Base-by-base conservation (phyloP, 495 filamentous ascomycete species). In the Aspergillus saccharolyticus region DNA sequence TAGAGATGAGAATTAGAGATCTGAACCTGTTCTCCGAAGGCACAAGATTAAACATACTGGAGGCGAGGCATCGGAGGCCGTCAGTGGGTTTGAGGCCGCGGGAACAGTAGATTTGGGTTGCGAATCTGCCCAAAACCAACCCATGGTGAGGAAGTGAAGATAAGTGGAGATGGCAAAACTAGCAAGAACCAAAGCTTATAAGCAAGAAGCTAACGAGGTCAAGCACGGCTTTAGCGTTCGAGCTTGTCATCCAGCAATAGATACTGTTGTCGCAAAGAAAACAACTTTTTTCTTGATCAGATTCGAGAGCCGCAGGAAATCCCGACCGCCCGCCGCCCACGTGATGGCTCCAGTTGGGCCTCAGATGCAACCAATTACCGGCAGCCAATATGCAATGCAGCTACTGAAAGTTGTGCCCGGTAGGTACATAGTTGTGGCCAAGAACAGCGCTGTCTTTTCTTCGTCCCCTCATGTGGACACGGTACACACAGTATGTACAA, bases 101-200 rank as follows among this genome's bases (percentile, higher is more conserved):
- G 81, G 67, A 46, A n/a, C n/a, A n/a, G 65, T 62, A 47, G 67
- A 53, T 25, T 70, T 76, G 54, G 69, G 71, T 58, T 68, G 69
- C 47, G 82, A 68, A 61, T 98, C 91, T 73, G 91, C 89, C 94
- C 94, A 98, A 64, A 98, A 98, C 95, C 95, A 98, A 60, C 94
- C 94, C 94, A 98, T 97, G 46, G 59, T 68, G 21, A 14, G 8
- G 53, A 58, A 50, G 43, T 18, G 9, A 12, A 24, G 30, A n/a
- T 42, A 55, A 39, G 10, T 50, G 53, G 18, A 1, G 24, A 46
- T 49, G 20, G 4, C 15, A 43, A 25, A 30, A 24, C 30, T n/a
- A 25, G 42, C 5, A 4, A n/a, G n/a, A n/a, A 28, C 20, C 6
- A 6, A 16, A 15, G 43, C 7, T 1, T 1, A 49, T n/a, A 17